Evolutionary conservation across 805 yeast species (phyloP).

Genomic region (Lipomyces starkeyi): DNA sequence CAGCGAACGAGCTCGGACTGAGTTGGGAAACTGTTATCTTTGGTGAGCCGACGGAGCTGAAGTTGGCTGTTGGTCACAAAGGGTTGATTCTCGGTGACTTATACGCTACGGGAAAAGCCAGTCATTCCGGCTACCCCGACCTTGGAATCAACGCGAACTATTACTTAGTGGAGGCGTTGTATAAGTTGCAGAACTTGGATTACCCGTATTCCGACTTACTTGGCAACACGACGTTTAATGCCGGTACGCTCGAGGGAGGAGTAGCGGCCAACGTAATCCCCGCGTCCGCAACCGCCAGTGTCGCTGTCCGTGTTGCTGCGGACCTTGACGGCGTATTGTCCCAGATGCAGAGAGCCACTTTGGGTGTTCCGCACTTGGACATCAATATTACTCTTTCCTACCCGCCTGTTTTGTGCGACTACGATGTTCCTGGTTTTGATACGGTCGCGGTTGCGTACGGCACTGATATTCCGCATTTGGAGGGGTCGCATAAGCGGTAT

Average conservation of each 20-base stretch:
- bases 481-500: constrained; percentile 52
- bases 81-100: constrained; percentile 33
- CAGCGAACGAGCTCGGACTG: constrained; percentile 51
- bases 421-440: constrained; percentile 70
- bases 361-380: constrained; percentile 38
- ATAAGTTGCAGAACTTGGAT: constrained; percentile 51
- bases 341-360: constrained; percentile 49
- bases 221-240: constrained; percentile 67
- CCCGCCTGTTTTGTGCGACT: constrained; percentile 56
- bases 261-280: constrained; percentile 73
- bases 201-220: constrained; percentile 60
- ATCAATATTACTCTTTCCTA: constrained; percentile 38
- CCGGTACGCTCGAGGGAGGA: constrained; percentile 65
- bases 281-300: constrained; percentile 57
- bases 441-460: constrained; percentile 56
- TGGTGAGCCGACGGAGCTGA: constrained; percentile 78
- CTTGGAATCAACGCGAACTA: constrained; percentile 68
- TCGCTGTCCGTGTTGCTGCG: constrained; percentile 61
- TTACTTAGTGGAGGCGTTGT: constrained; percentile 58
- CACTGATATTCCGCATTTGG: constrained; percentile 59
- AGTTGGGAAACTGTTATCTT: constrained; percentile 67
- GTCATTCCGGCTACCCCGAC: constrained; percentile 73
- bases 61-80: constrained; percentile 72
- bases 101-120: constrained; percentile 31
- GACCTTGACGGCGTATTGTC: constrained; percentile 50